phyloP scores from a whole-genome alignment of 257 asterid genomes.

The Nicotiana sylvestris region DNA sequence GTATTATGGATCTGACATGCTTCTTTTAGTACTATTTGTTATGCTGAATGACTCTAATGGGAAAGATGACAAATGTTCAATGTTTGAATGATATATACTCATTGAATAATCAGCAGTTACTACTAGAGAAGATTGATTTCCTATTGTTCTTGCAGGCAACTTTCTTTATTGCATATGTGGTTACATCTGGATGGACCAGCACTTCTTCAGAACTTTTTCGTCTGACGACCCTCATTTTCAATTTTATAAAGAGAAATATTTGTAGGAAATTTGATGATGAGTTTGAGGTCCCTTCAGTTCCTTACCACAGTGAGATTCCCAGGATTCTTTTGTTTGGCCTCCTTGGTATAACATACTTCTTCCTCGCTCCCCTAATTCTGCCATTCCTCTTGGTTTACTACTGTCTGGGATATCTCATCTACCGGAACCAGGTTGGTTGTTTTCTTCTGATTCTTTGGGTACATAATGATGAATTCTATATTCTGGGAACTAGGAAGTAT shows the following conservation, averaged over 20 bases:
- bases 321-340: slow-evolving; percentile 74
- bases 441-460: slow-evolving; percentile 5
- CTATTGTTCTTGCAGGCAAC: slow-evolving; percentile 54
- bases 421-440: slow-evolving; percentile 82
- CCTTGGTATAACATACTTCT: slow-evolving; percentile 86
- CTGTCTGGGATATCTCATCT: slow-evolving; percentile 81
- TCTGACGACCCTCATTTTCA: slow-evolving; percentile 38
- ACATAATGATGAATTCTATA: not conserved
- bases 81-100: not conserved
- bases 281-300: slow-evolving; percentile 66
- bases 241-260: slow-evolving; percentile 34
- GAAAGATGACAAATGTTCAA: not conserved
- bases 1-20: not conserved
- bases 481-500: not conserved
- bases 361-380: slow-evolving; percentile 87
- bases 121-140: not conserved
- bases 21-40: not conserved
- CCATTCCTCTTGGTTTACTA: slow-evolving; percentile 80
- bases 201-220: slow-evolving; percentile 64
- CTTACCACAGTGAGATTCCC: slow-evolving; percentile 86
- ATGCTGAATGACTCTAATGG: not conserved
- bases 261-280: slow-evolving; percentile 50
- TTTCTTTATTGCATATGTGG: slow-evolving; percentile 93
- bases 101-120: not conserved
- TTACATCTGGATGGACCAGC: slow-evolving; percentile 97